Conservation (phyloP, 208 protist genomes). For the Acanthamoeba castellanii region DNA sequence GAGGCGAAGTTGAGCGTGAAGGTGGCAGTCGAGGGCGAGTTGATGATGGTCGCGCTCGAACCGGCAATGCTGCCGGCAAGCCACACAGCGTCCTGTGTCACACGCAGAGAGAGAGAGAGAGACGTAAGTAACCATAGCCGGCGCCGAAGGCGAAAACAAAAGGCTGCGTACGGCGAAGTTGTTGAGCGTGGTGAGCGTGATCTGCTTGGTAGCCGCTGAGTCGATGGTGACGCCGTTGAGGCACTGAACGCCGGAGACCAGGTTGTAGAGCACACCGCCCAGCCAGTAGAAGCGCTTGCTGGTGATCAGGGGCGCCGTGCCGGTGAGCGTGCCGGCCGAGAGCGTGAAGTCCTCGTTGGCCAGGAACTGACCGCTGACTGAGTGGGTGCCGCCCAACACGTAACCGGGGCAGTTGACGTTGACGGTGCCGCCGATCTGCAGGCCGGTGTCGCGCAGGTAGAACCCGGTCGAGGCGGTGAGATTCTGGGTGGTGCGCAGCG, state of each 20-base stretch:
- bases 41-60: conserved; percentile 64
- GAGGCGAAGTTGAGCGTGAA: conserved; percentile 31
- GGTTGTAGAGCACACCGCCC: conserved; percentile 17
- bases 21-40: not conserved
- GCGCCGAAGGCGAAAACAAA: too few relatives aligned
- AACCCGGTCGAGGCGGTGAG: not conserved
- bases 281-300: conserved; percentile 60
- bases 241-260: conserved; percentile 11
- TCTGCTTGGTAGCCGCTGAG: not conserved
- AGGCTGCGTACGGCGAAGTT: not conserved
- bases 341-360: conserved; percentile 58
- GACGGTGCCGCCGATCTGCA: conserved; percentile 35
- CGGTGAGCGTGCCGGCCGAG: not conserved
- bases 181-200: conserved; percentile 31
- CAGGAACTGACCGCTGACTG: not conserved
- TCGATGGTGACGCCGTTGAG: conserved; percentile 5
- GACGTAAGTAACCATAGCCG: not conserved
- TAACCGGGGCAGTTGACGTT: not conserved
- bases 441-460: not conserved
- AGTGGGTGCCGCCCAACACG: conserved; percentile 30
- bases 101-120: too few relatives aligned
- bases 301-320: conserved; percentile 7
- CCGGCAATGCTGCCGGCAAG: conserved; percentile 1
- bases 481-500: conserved; percentile 35
- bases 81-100: conserved; percentile 31